Percentiles rank a stretch among this genome's conserved stretches.
Evolutionary conservation across 2,329 filamentous ascomycete species (phyloP).

Genomic region (Colletotrichum truncatum): DNA sequence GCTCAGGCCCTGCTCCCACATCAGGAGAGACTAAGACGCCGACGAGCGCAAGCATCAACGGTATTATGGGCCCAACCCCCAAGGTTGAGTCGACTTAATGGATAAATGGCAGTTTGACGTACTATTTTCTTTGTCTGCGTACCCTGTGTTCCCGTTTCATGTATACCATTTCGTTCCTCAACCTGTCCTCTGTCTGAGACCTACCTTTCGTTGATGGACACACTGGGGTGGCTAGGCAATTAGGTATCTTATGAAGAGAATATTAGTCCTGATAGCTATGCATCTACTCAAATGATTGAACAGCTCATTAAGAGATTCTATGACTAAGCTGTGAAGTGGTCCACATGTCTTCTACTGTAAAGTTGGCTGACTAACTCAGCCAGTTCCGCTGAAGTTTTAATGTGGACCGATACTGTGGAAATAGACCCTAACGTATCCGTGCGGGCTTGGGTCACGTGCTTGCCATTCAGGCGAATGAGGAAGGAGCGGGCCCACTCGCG

Average conservation of each 20-base stretch:
- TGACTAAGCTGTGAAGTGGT: too few species aligned
- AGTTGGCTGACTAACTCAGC: too few species aligned
- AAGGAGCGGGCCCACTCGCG: too few species aligned
- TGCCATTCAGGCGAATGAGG: too few species aligned
- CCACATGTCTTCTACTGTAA: too few species aligned
- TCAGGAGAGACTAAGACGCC: constrained; percentile 65
- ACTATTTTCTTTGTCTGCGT: constrained; percentile 26
- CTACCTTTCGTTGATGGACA: constrained; percentile 8
- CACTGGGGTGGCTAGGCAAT: constrained; percentile 15
- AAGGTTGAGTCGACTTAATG: constrained; percentile 54
- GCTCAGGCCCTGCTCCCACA: constrained; percentile 55
- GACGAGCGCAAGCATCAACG: constrained; percentile 57
- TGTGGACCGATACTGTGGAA: too few species aligned
- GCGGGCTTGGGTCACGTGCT: too few species aligned
- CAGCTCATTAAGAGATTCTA: too few species aligned
- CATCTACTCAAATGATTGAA: too few species aligned
- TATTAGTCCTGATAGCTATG: too few species aligned
- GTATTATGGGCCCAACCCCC: constrained; percentile 52
- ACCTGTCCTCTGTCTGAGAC: constrained; percentile 1
- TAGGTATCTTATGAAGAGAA: constrained; percentile 27
- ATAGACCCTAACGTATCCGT: too few species aligned
- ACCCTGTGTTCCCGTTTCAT: constrained; percentile 22
- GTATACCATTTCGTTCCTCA: constrained; percentile 33
- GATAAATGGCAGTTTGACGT: constrained; percentile 21
- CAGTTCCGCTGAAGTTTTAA: too few species aligned